These are phyloP conservation scores for Nakazawaea populi DNA, from an alignment of 805 yeast genomes.

Conservation along the genomic window DNA sequence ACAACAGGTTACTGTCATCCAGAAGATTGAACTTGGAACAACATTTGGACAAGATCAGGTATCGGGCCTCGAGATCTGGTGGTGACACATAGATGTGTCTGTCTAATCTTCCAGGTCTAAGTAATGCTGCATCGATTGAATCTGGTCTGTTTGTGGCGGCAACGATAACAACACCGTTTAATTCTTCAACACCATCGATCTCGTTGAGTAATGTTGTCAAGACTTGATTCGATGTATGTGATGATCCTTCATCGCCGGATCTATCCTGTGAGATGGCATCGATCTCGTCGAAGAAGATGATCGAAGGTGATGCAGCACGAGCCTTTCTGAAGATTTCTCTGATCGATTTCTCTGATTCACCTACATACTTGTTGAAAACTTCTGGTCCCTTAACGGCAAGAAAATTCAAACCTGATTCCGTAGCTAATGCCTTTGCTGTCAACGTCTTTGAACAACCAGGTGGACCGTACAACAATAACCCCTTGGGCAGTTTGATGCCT, in stretches of 20 bases:
- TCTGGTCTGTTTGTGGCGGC: slow-evolving; percentile 98
- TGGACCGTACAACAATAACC: slow-evolving; percentile 91
- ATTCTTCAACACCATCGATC: slow-evolving; percentile 94
- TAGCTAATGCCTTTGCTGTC: slow-evolving; percentile 92
- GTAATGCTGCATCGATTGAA: slow-evolving; percentile 83
- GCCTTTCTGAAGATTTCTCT: slow-evolving; percentile 92
- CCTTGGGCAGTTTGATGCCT: slow-evolving; percentile 90
- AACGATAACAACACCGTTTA: slow-evolving; percentile 87
- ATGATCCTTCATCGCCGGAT: slow-evolving; percentile 42
- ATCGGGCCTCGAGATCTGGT: slow-evolving; percentile 77
- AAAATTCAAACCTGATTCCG: slow-evolving; percentile 91
- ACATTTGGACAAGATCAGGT: slow-evolving; percentile 69
- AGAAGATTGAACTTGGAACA: slow-evolving; percentile 60
- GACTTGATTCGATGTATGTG: slow-evolving; percentile 71
- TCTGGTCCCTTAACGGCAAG: slow-evolving; percentile 97
- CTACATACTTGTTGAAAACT: slow-evolving; percentile 87
- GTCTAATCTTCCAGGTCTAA: slow-evolving; percentile 95
- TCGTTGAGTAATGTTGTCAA: slow-evolving; percentile 88
- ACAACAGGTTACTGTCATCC: slow-evolving; percentile 19
- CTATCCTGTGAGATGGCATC: slow-evolving; percentile 87
- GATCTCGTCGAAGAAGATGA: slow-evolving; percentile 93
- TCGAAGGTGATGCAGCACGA: slow-evolving; percentile 88
- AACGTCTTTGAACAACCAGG: slow-evolving; percentile 97
- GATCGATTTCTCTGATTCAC: slow-evolving; percentile 92
- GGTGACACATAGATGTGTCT: slow-evolving; percentile 91